phyloP scores from a whole-genome alignment of 768 basidiomycete genomes.

The Exsudoporus frostii region DNA sequence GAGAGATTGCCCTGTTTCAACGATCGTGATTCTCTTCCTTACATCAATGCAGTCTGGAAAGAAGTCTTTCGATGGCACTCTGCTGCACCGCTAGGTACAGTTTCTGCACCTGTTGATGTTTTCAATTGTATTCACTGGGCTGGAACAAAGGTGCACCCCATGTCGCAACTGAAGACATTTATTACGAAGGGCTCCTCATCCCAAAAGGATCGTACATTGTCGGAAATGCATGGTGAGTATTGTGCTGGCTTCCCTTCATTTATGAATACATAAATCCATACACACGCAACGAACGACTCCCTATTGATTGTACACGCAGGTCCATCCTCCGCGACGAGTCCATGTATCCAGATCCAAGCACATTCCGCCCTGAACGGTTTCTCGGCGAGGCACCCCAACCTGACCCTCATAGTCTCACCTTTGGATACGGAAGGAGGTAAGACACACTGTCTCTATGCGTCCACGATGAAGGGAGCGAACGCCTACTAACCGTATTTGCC shows the following conservation, averaged over 20 bases:
- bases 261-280: conserved; percentile 4
- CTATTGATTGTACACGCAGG: conserved; percentile 33
- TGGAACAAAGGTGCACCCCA: conserved; percentile 10
- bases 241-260: too few species aligned
- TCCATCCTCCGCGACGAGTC: conserved; percentile 49
- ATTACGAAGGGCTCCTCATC: conserved; percentile 11
- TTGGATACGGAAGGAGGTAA: conserved; percentile 15
- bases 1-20: conserved; percentile 20
- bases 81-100: conserved; percentile 12
- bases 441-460: too few species aligned
- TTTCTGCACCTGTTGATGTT: conserved; percentile 20
- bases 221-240: conserved; percentile 25
- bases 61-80: conserved; percentile 28
- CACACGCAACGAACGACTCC: not conserved
- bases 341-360: conserved; percentile 31
- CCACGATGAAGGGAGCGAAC: not conserved
- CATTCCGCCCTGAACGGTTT: conserved; percentile 36
- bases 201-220: conserved; percentile 23
- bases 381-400: conserved; percentile 20
- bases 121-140: not conserved
- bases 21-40: conserved; percentile 24
- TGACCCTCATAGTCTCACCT: conserved; percentile 17
- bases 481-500: not conserved
- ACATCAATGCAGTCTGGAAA: conserved; percentile 23
- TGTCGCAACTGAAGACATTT: conserved; percentile 19